A percentile compares a stretch with the other conserved stretches of the same genome.
Evolutionary conservation across 768 basidiomycete species (phyloP).

Genomic region (Pleurotus tuber-regium): DNA sequence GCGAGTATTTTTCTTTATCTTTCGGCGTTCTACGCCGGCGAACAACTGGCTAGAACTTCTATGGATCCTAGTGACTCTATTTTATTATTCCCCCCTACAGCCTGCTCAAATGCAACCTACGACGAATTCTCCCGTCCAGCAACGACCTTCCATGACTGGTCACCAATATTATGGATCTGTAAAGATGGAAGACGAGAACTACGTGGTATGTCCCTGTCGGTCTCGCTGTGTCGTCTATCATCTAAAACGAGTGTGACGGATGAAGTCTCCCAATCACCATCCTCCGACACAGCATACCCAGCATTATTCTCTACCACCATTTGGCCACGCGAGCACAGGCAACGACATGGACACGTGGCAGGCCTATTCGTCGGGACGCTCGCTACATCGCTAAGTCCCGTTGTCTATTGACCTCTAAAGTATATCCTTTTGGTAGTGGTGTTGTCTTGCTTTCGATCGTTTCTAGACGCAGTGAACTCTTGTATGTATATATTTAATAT

Average conservation of each 20-base stretch:
- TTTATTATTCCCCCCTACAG: conserved; percentile 47
- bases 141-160: conserved; percentile 40
- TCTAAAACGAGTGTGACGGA: not conserved
- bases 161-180: conserved; percentile 49
- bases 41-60: conserved; percentile 31
- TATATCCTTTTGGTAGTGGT: conserved; percentile 13
- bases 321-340: conserved; percentile 41
- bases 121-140: conserved; percentile 47
- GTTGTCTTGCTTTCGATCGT: not conserved
- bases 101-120: conserved; percentile 66
- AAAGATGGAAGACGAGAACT: conserved; percentile 69
- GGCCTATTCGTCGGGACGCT: conserved; percentile 62
- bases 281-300: conserved; percentile 32
- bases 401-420: conserved; percentile 6
- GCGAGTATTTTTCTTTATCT: conserved; percentile 62
- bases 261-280: conserved; percentile 31
- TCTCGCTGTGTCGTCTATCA: conserved; percentile 1
- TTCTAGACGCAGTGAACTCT: conserved; percentile 1
- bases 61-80: conserved; percentile 57
- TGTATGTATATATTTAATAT: not conserved
- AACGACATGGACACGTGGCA: conserved; percentile 61
- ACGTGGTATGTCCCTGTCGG: conserved; percentile 38
- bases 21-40: conserved; percentile 23
- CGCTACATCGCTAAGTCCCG: conserved; percentile 52
- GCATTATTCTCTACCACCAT: conserved; percentile 47